These are phyloP conservation scores for Fonsecaea monophora DNA, from an alignment of 2,329 filamentous ascomycete genomes.

Conservation along the genomic window DNA sequence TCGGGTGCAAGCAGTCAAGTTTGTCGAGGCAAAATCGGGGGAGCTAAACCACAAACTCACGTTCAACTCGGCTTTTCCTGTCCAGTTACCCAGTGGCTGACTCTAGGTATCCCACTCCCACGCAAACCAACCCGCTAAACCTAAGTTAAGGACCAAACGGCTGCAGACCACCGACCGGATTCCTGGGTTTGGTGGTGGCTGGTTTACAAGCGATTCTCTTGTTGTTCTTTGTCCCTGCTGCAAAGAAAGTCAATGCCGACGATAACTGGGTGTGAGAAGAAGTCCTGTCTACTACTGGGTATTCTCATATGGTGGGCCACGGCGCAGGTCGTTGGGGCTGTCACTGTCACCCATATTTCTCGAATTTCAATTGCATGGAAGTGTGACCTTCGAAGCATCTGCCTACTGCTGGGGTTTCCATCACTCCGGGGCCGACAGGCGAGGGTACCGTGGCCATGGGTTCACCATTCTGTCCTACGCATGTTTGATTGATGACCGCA, in stretches of 20 bases:
- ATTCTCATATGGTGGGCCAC: neutral
- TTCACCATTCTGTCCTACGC: conserved; percentile 24
- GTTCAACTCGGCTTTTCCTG: conserved; percentile 23
- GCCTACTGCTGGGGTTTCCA: conserved; percentile 4
- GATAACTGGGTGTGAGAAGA: neutral
- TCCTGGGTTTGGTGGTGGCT: conserved; percentile 11
- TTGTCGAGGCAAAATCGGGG: conserved; percentile 26
- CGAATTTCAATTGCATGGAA: conserved; percentile 17
- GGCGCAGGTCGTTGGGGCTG: conserved; percentile 3
- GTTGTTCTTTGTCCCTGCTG: neutral
- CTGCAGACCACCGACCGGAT: conserved; percentile 16
- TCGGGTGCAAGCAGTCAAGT: conserved; percentile 19
- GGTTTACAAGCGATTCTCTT: neutral
- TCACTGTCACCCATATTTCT: conserved; percentile 20
- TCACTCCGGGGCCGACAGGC: conserved; percentile 22
- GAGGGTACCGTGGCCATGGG: conserved; percentile 29
- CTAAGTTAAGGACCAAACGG: conserved; percentile 9
- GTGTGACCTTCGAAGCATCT: conserved; percentile 7
- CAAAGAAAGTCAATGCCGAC: neutral
- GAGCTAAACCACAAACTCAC: conserved; percentile 26
- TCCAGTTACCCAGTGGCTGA: conserved; percentile 13
- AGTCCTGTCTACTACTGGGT: neutral
- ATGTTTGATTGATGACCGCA: conserved; percentile 20
- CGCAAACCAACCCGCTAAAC: conserved; percentile 3
- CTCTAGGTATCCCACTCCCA: conserved; percentile 12